Evolutionary conservation across 805 yeast species (phyloP).

Genomic region (Barnettozyma siamensis): DNA sequence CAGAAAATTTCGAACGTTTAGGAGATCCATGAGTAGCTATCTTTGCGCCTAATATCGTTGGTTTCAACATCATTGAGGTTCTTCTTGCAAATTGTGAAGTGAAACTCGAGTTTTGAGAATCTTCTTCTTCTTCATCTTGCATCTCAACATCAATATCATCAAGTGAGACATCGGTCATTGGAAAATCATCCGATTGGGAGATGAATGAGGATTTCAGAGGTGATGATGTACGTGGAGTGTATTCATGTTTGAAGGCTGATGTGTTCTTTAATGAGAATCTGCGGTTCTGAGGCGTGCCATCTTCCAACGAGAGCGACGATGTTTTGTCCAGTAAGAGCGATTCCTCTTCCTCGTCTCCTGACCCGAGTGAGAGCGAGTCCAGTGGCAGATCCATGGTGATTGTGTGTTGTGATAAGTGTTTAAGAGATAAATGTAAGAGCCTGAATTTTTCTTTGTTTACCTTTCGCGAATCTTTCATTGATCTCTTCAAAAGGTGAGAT

Average conservation of each 20-base stretch:
- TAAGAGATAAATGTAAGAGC: too few species aligned
- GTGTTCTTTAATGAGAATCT: conserved; percentile 2
- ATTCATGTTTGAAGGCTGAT: conserved; percentile 7
- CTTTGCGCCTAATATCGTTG: conserved; percentile 24
- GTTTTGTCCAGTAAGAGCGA: background rate
- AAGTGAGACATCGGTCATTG: background rate
- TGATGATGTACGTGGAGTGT: conserved; percentile 19
- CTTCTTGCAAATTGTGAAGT: conserved; percentile 6
- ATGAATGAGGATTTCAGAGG: conserved; percentile 5
- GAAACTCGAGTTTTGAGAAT: background rate
- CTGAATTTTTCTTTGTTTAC: too few species aligned
- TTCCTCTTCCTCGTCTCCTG: background rate
- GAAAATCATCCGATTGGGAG: background rate
- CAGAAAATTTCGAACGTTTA: background rate
- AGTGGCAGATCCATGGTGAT: conserved; percentile 1
- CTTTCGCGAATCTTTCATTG: too few species aligned
- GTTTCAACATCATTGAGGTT: conserved; percentile 14
- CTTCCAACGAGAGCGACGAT: conserved; percentile 1
- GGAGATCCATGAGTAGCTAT: conserved; percentile 21
- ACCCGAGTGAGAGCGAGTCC: background rate
- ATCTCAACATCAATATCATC: conserved; percentile 8
- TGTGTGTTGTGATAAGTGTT: too few species aligned
- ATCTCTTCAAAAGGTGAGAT: too few species aligned
- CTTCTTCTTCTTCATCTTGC: conserved; percentile 6
- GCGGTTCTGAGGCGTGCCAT: background rate